A percentile compares a stretch with the other conserved stretches of the same genome.
Conservation (phyloP, 1,284 basidiomycete genomes). For the Puccinia coronata region DNA sequence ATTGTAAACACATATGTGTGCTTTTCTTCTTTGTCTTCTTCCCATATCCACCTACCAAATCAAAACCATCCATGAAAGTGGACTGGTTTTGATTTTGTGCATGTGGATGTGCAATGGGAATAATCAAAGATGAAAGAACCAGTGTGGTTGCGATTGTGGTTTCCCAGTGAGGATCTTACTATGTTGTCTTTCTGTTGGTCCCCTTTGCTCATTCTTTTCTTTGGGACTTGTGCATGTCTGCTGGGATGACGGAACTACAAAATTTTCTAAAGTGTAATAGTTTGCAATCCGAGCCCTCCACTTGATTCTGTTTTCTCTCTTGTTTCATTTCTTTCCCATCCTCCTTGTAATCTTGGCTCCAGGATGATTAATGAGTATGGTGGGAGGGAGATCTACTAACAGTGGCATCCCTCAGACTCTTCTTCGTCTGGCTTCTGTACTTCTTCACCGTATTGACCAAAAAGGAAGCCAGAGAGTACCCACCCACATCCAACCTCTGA, state of each 20-base stretch:
- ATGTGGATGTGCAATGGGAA: neutral
- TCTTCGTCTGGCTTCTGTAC: too few species aligned
- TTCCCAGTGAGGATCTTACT: too few species aligned
- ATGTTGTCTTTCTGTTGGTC: neutral
- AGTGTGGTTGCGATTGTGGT: neutral
- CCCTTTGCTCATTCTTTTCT: neutral
- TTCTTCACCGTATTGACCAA: too few species aligned
- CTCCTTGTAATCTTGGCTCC: too few species aligned
- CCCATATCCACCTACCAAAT: neutral
- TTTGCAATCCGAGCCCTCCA: slow-evolving; percentile 34
- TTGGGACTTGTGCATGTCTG: neutral
- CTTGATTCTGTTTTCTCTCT: too few species aligned
- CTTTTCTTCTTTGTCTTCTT: neutral
- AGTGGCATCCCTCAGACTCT: too few species aligned
- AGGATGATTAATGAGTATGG: too few species aligned
- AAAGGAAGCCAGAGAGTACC: too few species aligned
- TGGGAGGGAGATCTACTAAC: too few species aligned
- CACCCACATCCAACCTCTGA: too few species aligned
- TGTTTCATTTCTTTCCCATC: neutral
- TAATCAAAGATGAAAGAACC: too few species aligned
- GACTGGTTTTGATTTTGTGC: neutral
- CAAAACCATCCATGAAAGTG: neutral
- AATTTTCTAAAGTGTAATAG: slow-evolving; percentile 33
- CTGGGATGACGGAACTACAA: slow-evolving; percentile 25
- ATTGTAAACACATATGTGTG: neutral